Conservation (phyloP, 2,329 filamentous ascomycete species). For the Stemphylium beticola region DNA sequence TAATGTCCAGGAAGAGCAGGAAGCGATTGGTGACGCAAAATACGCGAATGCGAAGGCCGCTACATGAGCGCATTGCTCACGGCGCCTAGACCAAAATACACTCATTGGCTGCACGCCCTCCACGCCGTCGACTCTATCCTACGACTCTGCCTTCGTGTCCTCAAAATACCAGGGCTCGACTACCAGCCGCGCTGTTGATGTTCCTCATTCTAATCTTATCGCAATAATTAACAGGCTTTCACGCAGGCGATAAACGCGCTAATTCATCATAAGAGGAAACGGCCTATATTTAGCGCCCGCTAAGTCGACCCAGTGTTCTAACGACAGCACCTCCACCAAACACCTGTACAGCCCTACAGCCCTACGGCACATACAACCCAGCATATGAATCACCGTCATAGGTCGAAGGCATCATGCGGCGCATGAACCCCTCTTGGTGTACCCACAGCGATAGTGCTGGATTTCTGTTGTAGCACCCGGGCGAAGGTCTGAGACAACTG, state of each 20-base stretch:
- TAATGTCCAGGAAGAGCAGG: conserved; percentile 10
- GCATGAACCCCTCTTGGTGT: conserved; percentile 24
- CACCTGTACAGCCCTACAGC: conserved; percentile 26
- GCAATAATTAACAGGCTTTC: conserved; percentile 1
- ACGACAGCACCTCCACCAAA: conserved; percentile 17
- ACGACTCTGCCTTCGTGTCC: conserved; percentile 2
- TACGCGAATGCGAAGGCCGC: conserved; percentile 24
- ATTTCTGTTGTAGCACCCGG: conserved; percentile 15
- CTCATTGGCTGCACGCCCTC: conserved; percentile 10
- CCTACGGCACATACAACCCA: conserved; percentile 28
- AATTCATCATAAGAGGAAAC: conserved; percentile 6
- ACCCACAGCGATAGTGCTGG: conserved; percentile 16
- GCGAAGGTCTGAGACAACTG: conserved; percentile 18
- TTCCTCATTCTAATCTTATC: conserved; percentile 23
- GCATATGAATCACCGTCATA: conserved; percentile 13
- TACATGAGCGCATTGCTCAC: conserved; percentile 13
- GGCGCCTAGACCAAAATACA: conserved; percentile 6
- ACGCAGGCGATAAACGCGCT: conserved; percentile 3
- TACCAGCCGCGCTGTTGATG: conserved; percentile 17
- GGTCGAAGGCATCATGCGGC: conserved; percentile 19
- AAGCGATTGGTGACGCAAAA: not conserved
- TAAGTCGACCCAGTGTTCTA: conserved; percentile 25
- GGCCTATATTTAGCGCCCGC: conserved; percentile 38
- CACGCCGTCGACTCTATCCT: conserved; percentile 1
- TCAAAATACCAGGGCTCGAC: not conserved